Evolutionary conservation across 2,329 filamentous ascomycete genomes (phyloP).

Genomic region (Dactylellina sp.): DNA sequence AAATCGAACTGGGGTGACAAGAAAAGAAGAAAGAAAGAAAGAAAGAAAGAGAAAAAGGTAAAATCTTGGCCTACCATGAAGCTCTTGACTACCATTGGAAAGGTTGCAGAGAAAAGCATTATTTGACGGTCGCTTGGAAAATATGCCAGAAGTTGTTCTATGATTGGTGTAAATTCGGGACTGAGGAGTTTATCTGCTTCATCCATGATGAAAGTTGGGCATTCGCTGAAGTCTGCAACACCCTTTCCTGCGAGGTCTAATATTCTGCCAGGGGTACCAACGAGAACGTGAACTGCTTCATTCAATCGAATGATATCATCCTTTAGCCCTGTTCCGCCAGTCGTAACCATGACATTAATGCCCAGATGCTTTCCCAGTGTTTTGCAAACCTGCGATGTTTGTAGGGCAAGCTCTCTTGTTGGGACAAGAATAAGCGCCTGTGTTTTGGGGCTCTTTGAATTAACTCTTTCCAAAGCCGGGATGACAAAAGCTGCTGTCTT

Average conservation of each 20-base stretch:
- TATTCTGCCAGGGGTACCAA: slow-evolving; percentile 95
- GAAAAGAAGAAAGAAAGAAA: neutral
- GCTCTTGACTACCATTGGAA: slow-evolving; percentile 94
- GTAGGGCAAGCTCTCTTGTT: slow-evolving; percentile 94
- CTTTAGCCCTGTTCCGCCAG: slow-evolving; percentile 91
- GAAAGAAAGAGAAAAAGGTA: slow-evolving; percentile 63
- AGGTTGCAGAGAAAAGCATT: slow-evolving; percentile 99
- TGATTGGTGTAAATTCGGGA: slow-evolving; percentile 94
- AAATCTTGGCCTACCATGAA: slow-evolving; percentile 70
- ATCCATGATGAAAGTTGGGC: slow-evolving; percentile 99
- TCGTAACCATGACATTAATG: slow-evolving; percentile 99
- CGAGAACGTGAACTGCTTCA: slow-evolving; percentile 95
- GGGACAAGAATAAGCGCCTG: slow-evolving; percentile 97
- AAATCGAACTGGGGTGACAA: neutral
- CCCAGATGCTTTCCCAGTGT: slow-evolving; percentile 96
- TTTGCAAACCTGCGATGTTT: slow-evolving; percentile 99
- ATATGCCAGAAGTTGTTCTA: slow-evolving; percentile 93
- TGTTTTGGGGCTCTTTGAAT: slow-evolving; percentile 95
- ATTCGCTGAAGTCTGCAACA: slow-evolving; percentile 94
- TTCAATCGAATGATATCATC: slow-evolving; percentile 96
- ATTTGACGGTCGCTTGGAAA: slow-evolving; percentile 98
- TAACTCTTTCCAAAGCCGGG: slow-evolving; percentile 92
- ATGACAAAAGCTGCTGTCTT: slow-evolving; percentile 99
- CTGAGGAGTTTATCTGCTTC: slow-evolving; percentile 98
- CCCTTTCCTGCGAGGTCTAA: slow-evolving; percentile 95